Evolutionary conservation across 495 filamentous ascomycete species (phyloP).

Genomic region (Neurospora sublineolata): DNA sequence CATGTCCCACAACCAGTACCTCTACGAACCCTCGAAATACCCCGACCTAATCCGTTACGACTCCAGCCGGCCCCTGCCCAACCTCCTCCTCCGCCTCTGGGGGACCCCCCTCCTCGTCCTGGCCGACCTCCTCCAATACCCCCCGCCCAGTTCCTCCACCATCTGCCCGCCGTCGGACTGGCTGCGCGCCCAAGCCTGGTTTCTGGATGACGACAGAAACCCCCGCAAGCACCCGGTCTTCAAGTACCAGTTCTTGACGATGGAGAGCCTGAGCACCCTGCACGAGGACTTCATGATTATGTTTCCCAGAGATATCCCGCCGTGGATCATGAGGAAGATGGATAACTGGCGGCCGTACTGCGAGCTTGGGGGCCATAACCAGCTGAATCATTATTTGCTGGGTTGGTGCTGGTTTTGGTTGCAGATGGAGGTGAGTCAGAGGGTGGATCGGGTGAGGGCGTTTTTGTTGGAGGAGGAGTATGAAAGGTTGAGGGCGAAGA

Average conservation of each 20-base stretch:
- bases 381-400: not conserved
- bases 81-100: not conserved
- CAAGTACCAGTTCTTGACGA: not conserved
- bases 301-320: not conserved
- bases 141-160: not conserved
- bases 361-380: not conserved
- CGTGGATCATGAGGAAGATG: not conserved
- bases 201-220: not conserved
- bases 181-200: not conserved
- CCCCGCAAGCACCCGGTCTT: not conserved
- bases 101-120: not conserved
- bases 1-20: not conserved
- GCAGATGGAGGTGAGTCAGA: not conserved
- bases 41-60: not conserved
- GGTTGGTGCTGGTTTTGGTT: not conserved
- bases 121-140: not conserved
- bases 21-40: not conserved
- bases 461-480: not conserved
- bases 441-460: slow-evolving; percentile 1
- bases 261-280: not conserved
- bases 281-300: not conserved
- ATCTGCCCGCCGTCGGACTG: not conserved
- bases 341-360: not conserved
- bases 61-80: not conserved
- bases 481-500: not conserved